Conservation (phyloP, 2,329 filamentous ascomycete genomes). For the Zymoseptoria crescenta region DNA sequence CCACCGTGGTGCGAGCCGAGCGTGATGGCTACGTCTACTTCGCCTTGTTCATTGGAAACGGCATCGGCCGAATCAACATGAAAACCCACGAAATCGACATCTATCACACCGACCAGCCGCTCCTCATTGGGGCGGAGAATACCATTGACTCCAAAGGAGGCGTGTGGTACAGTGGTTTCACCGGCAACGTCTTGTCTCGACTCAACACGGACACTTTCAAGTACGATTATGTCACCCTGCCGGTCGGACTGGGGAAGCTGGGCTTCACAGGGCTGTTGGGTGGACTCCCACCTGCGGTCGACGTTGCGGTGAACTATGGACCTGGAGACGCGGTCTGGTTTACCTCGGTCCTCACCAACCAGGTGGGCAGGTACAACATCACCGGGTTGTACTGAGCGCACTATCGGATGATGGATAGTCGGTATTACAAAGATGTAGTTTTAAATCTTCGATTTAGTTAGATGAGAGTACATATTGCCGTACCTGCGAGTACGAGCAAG, state of each 20-base stretch:
- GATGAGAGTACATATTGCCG: too few relatives aligned
- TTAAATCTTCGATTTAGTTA: too few relatives aligned
- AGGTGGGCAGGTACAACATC: slow-evolving; percentile 11
- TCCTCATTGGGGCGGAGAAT: slow-evolving; percentile 13
- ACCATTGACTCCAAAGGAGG: slow-evolving; percentile 16
- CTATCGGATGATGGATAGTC: too few relatives aligned
- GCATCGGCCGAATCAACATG: slow-evolving; percentile 18
- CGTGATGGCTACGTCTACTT: slow-evolving; percentile 18
- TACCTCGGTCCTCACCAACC: slow-evolving; percentile 8
- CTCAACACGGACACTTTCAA: slow-evolving; percentile 12
- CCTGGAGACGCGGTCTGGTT: slow-evolving; percentile 16
- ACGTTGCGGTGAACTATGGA: slow-evolving; percentile 17
- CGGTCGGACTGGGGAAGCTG: slow-evolving; percentile 1
- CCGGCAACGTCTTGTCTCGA: slow-evolving; percentile 9
- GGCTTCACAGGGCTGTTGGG: slow-evolving; percentile 4
- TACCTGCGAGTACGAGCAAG: too few relatives aligned
- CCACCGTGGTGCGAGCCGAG: slow-evolving; percentile 18
- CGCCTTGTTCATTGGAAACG: slow-evolving; percentile 15
- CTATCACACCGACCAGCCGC: slow-evolving; percentile 12
- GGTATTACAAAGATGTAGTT: too few relatives aligned
- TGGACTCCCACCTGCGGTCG: slow-evolving; percentile 12
- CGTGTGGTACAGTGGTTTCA: slow-evolving; percentile 15
- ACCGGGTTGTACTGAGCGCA: not conserved
- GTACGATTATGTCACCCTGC: slow-evolving; percentile 11
- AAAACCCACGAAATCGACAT: slow-evolving; percentile 14